Percentiles rank a stretch among this genome's conserved stretches.
Evolutionary conservation across 371 early-diverging fungal genomes (phyloP).

Genomic region (Chytridium lagenaria): DNA sequence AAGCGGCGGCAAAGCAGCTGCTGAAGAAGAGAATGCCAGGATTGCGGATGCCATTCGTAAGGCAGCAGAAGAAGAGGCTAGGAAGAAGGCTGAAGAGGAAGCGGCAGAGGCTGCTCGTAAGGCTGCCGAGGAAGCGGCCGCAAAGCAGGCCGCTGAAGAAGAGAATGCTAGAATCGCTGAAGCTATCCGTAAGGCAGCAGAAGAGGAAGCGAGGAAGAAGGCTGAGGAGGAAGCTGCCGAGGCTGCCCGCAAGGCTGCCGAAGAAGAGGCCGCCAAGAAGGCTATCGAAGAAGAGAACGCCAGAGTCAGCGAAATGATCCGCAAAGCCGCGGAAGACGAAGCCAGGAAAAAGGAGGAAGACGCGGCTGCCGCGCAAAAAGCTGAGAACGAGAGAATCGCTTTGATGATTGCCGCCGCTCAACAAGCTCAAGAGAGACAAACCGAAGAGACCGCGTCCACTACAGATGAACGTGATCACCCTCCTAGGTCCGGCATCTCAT

Average conservation of each 20-base stretch:
- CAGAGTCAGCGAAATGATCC: background rate
- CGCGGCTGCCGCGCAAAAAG: background rate
- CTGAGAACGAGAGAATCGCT: conserved; percentile 4
- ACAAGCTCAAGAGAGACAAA: background rate
- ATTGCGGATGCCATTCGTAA: background rate
- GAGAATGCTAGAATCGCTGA: background rate
- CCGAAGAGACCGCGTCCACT: background rate
- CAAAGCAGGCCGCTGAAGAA: background rate
- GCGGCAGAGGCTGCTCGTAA: background rate
- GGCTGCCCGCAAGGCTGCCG: conserved; percentile 9
- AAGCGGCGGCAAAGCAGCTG: background rate
- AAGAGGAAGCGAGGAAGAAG: background rate
- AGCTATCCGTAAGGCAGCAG: background rate
- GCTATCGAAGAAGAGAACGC: background rate
- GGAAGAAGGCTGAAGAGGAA: background rate
- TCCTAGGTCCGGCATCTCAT: conserved; percentile 1
- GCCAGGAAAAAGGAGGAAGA: background rate
- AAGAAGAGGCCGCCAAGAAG: background rate
- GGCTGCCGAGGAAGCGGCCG: conserved; percentile 10
- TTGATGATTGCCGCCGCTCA: background rate
- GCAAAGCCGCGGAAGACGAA: conserved; percentile 12
- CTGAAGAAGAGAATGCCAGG: background rate
- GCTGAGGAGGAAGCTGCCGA: conserved; percentile 8
- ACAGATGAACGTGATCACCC: background rate
- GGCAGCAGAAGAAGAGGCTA: background rate